Base-by-base conservation (phyloP, 345 rosid genomes). In the Salix koriyanagi region DNA sequence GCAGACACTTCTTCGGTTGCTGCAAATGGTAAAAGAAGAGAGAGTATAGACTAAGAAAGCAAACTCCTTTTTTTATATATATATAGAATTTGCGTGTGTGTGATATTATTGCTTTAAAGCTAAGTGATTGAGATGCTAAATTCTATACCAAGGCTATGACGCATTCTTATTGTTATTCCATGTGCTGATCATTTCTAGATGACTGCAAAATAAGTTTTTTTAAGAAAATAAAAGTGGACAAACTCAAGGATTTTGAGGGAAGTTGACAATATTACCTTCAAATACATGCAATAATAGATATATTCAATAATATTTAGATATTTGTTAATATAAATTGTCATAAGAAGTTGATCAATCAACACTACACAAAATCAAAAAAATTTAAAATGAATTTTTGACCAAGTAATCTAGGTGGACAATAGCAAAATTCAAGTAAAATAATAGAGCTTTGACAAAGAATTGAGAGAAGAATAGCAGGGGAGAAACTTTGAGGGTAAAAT, bases 1-100 rank as follows among this genome's bases (percentile, higher is more conserved):
- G 44, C 65, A 6, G 66, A 70, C n/a, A 65, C 52, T 42, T 87
- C 88, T 83, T 82, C 88, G 58, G 34, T 62, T 14, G 78, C 80
- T 82, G 80, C 36, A 12, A 70, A 76, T 30, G 25, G 15, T 28
- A 37, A 37, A 30, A 66, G 15, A 7, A 61, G 5, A 50, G 15
- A 13, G 19, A 30, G 36, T 26, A 37, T 23, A 23, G 18, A 52
- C 26, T 23, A 54, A 48, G 28, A 69, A 8, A 62, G 26, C 18
- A 19, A 72, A 11, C 46, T 42, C 46, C 34, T 32, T 32, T 32
- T 16, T 2, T 1, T 71, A 70, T 74, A 30, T 62, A 73, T 32
- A 13, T 8, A 18, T 2, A 8, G 2, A 16, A 48, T 37, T 65
- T 65, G 13, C 16, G n/a, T 13, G 18, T 34, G 60, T 65, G 7